Percentiles rank a stretch among this genome's conserved stretches.
phyloP scores from a whole-genome alignment of 306 rosid genomes.

The Cucurbita pepo region DNA sequence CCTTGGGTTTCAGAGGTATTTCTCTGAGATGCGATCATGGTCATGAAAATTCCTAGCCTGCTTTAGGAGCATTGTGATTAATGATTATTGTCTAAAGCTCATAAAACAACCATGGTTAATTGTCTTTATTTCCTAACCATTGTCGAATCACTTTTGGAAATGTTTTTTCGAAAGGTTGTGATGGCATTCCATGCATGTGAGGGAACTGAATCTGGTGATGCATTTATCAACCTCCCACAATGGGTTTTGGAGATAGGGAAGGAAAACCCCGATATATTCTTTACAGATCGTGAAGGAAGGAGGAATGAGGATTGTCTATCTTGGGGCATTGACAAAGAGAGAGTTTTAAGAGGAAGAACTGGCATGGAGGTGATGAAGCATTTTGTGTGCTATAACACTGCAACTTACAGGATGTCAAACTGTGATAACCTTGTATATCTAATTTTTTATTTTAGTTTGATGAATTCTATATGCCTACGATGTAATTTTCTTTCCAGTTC shows the following conservation, averaged over 20 bases:
- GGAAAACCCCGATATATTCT: constrained; percentile 78
- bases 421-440: background rate
- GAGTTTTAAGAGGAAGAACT: constrained; percentile 90
- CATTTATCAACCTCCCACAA: constrained; percentile 61
- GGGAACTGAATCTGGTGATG: constrained; percentile 53
- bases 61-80: background rate
- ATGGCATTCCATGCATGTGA: constrained; percentile 90
- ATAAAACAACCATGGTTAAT: background rate
- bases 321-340: constrained; percentile 88
- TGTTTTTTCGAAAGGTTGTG: constrained; percentile 50
- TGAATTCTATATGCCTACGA: background rate
- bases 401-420: background rate
- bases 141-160: constrained; percentile 7
- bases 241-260: constrained; percentile 91
- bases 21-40: background rate
- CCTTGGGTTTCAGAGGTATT: background rate
- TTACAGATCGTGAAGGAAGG: constrained; percentile 93
- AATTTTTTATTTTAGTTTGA: background rate
- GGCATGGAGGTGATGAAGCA: constrained; percentile 65
- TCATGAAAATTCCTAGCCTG: background rate
- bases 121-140: background rate
- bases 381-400: background rate
- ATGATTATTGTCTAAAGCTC: background rate
- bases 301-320: constrained; percentile 86
- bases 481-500: background rate